phyloP scores from a whole-genome alignment of 2,329 filamentous ascomycete genomes.

The Chaetomiaceae sp. region DNA sequence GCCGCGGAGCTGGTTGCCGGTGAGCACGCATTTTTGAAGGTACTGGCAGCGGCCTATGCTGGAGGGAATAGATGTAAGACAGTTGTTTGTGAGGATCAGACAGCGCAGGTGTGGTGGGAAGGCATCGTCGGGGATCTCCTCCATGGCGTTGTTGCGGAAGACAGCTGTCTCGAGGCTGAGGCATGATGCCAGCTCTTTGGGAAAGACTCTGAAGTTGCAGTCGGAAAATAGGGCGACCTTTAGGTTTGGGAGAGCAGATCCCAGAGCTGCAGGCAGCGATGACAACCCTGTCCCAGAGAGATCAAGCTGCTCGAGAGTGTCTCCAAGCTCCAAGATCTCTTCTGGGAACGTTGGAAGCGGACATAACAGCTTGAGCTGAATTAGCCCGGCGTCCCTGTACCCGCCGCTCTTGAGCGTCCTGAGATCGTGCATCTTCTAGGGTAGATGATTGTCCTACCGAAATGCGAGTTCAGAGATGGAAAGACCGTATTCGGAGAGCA shows the following conservation, averaged over 20 bases:
- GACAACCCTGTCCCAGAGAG: constrained; percentile 44
- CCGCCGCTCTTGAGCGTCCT: constrained; percentile 32
- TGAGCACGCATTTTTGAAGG: constrained; percentile 47
- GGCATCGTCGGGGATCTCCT: constrained; percentile 37
- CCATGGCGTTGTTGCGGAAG: constrained; percentile 45
- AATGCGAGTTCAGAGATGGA: too few relatives aligned
- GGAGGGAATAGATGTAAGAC: constrained; percentile 36
- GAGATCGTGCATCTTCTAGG: constrained; percentile 32
- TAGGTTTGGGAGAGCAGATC: constrained; percentile 38
- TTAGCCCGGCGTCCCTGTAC: constrained; percentile 29
- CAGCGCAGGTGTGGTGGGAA: constrained; percentile 43
- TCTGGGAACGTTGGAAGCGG: constrained; percentile 36
- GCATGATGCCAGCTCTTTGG: constrained; percentile 39
- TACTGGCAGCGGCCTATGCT: constrained; percentile 41
- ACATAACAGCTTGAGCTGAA: constrained; percentile 35
- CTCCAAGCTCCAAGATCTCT: constrained; percentile 39
- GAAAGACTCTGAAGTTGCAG: constrained; percentile 42
- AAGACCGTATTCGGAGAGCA: too few relatives aligned
- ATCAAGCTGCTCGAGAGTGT: constrained; percentile 43
- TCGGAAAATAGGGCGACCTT: constrained; percentile 45
- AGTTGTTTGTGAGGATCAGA: constrained; percentile 47
- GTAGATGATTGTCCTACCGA: too few relatives aligned
- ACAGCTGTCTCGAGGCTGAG: constrained; percentile 46
- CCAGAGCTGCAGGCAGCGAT: constrained; percentile 38
- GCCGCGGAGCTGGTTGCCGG: constrained; percentile 39